Evolutionary conservation across 2,329 filamentous ascomycete genomes (phyloP).

Genomic region (Cladophialophora psammophila): DNA sequence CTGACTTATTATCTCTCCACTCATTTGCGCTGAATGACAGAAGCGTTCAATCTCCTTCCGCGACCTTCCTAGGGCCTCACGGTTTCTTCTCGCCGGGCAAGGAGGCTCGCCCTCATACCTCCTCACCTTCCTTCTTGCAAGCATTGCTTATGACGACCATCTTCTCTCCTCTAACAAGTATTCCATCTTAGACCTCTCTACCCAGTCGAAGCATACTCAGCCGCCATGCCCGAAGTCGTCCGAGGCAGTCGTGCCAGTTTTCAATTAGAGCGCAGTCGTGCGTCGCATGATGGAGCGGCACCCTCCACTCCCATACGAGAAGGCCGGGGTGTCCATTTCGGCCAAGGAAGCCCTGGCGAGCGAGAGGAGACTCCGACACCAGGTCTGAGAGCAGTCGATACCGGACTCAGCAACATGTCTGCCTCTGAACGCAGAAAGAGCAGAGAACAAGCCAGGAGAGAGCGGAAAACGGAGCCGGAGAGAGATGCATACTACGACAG

Average conservation of each 20-base stretch:
- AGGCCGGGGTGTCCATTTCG: constrained; percentile 33
- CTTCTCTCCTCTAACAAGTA: constrained; percentile 8
- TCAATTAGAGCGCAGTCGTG: constrained; percentile 27
- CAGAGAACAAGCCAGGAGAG: constrained; percentile 25
- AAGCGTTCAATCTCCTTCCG: constrained; percentile 20
- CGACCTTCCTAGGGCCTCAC: constrained; percentile 8
- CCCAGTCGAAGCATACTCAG: not conserved
- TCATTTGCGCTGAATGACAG: constrained; percentile 13
- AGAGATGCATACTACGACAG: constrained; percentile 41
- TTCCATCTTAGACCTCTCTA: not conserved
- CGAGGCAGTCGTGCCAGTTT: constrained; percentile 38
- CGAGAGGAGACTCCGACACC: constrained; percentile 25
- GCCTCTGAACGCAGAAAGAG: constrained; percentile 31
- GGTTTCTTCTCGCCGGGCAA: not conserved
- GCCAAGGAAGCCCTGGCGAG: constrained; percentile 21
- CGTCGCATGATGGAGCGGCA: constrained; percentile 4
- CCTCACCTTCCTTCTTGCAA: not conserved
- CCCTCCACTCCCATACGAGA: constrained; percentile 28
- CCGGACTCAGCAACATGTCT: constrained; percentile 29
- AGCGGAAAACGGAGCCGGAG: constrained; percentile 33
- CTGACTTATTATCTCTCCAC: constrained; percentile 11
- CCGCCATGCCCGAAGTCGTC: constrained; percentile 40
- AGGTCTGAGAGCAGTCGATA: constrained; percentile 24
- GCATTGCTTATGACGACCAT: not conserved
- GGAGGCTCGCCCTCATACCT: constrained; percentile 2